Percentiles rank a stretch among this genome's conserved stretches.
These are phyloP conservation scores for Penstemon davidsonii DNA, from an alignment of 257 asterid species.

Conservation along the genomic window DNA sequence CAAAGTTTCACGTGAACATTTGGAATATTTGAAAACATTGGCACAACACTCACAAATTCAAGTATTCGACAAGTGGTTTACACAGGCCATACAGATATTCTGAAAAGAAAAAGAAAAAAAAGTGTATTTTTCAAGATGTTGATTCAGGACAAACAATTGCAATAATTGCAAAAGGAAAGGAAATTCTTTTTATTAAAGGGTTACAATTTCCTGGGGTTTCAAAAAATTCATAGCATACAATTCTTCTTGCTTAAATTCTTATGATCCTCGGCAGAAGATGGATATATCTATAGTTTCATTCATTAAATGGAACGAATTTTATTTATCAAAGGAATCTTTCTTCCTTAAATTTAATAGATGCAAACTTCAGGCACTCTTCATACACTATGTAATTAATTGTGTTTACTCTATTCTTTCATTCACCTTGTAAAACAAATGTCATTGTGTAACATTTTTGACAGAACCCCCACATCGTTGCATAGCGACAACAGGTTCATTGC, in stretches of 20 bases:
- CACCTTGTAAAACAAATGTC: conserved; percentile 36
- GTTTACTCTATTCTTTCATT: conserved; percentile 19
- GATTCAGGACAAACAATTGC: conserved; percentile 13
- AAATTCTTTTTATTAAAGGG: conserved; percentile 16
- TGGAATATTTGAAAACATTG: too few species aligned
- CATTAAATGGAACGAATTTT: conserved; percentile 35
- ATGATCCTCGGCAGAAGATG: conserved; percentile 17
- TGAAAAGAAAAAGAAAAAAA: too few species aligned
- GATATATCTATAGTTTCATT: conserved; percentile 22
- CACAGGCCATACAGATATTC: too few species aligned
- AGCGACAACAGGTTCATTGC: conserved; percentile 82
- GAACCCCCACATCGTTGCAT: conserved; percentile 73
- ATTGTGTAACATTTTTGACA: conserved; percentile 28
- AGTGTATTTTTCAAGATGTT: background rate
- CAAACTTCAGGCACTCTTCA: conserved; percentile 24
- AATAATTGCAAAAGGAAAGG: background rate
- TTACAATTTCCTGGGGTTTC: background rate
- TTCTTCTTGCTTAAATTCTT: too few species aligned
- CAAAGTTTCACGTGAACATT: too few species aligned
- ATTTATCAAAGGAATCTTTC: conserved; percentile 35
- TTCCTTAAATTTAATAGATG: conserved; percentile 29
- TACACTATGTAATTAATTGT: conserved; percentile 30
- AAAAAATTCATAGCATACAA: too few species aligned
- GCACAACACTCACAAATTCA: too few species aligned
- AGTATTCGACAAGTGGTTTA: too few species aligned